Evolutionary conservation across 106 monocot species (phyloP), one percentile per base, ranked within the genome.

Genomic region (Dendrobium officinale): DNA sequence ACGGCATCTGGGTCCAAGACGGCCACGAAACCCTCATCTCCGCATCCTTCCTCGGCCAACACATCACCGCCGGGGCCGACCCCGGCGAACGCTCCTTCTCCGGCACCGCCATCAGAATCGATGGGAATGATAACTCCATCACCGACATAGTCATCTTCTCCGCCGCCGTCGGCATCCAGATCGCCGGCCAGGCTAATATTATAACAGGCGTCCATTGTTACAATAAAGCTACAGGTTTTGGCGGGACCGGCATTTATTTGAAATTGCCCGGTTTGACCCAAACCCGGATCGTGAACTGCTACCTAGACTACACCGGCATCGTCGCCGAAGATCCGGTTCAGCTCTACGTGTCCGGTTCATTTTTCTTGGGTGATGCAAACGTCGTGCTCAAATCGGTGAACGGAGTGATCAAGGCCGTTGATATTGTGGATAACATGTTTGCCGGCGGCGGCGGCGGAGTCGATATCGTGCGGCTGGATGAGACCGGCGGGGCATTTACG

Each of bases 131-230:
- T 78, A 86, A 91, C 55, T 84, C 82, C 48, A 75, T 91, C 29
- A 91, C 91, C 42, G 88, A 91, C 31, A 84, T 88, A 24, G 88
- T 79, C 8, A 86, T 90, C 58, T 90, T 90, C 75, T 88, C 91
- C 0, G 91, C 86, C 0, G 88, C 82, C 15, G 47, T 73, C 19
- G 91, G 91, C 3, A 45, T 91, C 26, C 33, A 86, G 17, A 20
- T 91, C 45, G 16, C 77, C 20, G 91, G 88, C 3, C 88, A 88
- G 80, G 91, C 91, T 0, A 91, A 91, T 79, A 72, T 77, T 3
- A 26, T 88, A 3, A 82, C 82, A 43, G 85, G 85, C 11, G 88
- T 91, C 6, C 88, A 91, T 18, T 91, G 91, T 72, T 91, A 91
- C 70, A 91, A 91, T 61, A 91, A 91, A 79, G 88, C 91, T 37